These are phyloP conservation scores for Talaromyces pinophilus DNA, from an alignment of 2,329 filamentous ascomycete species.

Conservation along the genomic window DNA sequence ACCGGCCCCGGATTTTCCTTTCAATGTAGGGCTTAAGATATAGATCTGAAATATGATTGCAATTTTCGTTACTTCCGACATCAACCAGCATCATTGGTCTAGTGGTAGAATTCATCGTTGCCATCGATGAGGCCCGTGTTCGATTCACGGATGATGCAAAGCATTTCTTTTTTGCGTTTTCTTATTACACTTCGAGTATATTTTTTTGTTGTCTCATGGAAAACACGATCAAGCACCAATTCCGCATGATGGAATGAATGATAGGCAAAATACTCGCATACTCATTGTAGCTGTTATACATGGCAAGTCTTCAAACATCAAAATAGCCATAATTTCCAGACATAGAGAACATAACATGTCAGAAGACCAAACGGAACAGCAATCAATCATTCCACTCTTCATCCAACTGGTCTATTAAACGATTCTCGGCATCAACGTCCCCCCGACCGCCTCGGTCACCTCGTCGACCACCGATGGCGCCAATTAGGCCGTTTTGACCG, in stretches of 20 bases:
- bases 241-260: too few relatives aligned
- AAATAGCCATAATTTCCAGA: background rate
- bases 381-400: slow-evolving; percentile 86
- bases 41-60: too few relatives aligned
- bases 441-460: slow-evolving; percentile 43
- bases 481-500: slow-evolving; percentile 36
- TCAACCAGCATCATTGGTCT: slow-evolving; percentile 27
- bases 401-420: slow-evolving; percentile 91
- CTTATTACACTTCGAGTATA: background rate
- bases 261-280: too few relatives aligned
- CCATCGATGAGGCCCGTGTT: slow-evolving; percentile 28
- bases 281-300: background rate
- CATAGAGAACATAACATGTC: background rate
- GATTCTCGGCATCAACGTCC: slow-evolving; percentile 78
- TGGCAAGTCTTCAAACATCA: background rate
- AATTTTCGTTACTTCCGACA: background rate
- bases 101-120: slow-evolving; percentile 29
- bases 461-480: slow-evolving; percentile 39
- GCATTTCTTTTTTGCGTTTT: background rate
- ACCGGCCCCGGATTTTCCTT: background rate
- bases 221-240: too few relatives aligned
- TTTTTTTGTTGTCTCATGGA: background rate
- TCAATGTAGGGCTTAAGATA: too few relatives aligned
- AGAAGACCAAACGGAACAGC: background rate
- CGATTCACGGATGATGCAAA: slow-evolving; percentile 28